Evolutionary conservation across 371 early-diverging fungal genomes (phyloP).

Genomic region (Smittium culicis): DNA sequence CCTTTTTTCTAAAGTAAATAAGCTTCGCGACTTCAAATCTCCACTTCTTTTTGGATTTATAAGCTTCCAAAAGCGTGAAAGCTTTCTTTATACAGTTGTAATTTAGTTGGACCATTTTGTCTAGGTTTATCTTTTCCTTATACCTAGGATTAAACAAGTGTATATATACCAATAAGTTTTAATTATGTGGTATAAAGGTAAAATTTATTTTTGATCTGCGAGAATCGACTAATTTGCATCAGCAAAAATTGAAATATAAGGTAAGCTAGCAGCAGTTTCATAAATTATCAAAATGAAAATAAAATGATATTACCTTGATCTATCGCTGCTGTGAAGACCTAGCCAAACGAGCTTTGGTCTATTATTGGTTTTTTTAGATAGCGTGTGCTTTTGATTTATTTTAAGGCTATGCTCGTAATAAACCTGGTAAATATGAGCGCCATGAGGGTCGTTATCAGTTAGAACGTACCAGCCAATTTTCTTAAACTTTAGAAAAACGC

Average conservation of each 20-base stretch:
- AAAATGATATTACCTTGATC: background rate
- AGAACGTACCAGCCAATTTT: background rate
- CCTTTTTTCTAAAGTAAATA: slow-evolving; percentile 8
- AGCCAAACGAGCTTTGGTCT: background rate
- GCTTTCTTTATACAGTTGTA: slow-evolving; percentile 2
- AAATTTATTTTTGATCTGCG: no score
- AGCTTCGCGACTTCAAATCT: slow-evolving; percentile 4
- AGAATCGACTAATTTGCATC: no score
- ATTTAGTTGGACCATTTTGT: background rate
- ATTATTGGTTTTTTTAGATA: no score
- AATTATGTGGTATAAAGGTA: no score
- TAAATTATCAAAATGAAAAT: no score
- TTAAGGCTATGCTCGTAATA: background rate
- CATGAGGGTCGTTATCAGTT: slow-evolving; percentile 9
- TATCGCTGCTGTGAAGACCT: background rate
- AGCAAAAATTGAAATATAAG: no score
- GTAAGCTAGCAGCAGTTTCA: no score
- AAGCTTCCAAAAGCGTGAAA: background rate
- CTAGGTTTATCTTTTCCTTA: background rate
- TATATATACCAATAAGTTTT: no score
- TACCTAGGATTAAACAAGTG: background rate
- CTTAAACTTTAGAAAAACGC: background rate
- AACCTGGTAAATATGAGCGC: slow-evolving; percentile 5
- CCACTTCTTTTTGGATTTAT: background rate
- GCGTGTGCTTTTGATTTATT: background rate